A percentile compares a stretch with the other conserved stretches of the same genome.
phyloP scores from a whole-genome alignment of 2,329 filamentous ascomycete species.

The Talaromyces islandicus region DNA sequence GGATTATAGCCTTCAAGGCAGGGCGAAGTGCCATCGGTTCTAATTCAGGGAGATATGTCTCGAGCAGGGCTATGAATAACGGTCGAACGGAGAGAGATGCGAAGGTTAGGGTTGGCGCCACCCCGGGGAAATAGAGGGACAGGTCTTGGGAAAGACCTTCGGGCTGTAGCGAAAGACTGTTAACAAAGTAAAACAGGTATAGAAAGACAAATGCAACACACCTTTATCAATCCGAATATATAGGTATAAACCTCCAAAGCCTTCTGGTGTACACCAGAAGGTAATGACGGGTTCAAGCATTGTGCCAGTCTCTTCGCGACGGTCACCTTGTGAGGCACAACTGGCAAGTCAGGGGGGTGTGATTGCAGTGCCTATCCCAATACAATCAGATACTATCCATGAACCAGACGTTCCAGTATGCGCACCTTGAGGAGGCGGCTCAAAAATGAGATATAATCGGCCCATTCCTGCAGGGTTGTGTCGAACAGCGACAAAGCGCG shows the following conservation, averaged over 20 bases:
- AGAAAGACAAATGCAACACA: conserved; percentile 20
- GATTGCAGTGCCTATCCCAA: conserved; percentile 70
- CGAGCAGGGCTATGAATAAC: conserved; percentile 75
- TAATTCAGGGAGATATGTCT: conserved; percentile 70
- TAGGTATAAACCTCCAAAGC: conserved; percentile 88
- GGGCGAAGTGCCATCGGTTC: conserved; percentile 69
- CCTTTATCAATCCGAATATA: conserved; percentile 80
- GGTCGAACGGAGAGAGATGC: conserved; percentile 87
- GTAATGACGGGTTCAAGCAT: conserved; percentile 86
- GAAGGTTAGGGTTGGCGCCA: conserved; percentile 85
- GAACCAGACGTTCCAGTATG: neutral
- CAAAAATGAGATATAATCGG: conserved; percentile 96
- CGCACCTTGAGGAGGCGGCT: conserved; percentile 79
- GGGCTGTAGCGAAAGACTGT: conserved; percentile 31
- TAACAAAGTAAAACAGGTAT: neutral
- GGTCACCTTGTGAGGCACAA: conserved; percentile 73
- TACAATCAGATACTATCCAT: conserved; percentile 12
- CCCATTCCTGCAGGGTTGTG: conserved; percentile 93
- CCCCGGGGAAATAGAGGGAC: conserved; percentile 79
- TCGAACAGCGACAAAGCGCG: conserved; percentile 86
- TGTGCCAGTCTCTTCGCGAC: conserved; percentile 90
- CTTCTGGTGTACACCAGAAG: conserved; percentile 96
- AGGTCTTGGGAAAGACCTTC: conserved; percentile 77
- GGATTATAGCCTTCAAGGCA: conserved; percentile 80
- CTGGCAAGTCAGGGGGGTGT: conserved; percentile 63